Base-by-base conservation (phyloP, 1,139 yeast genomes). In the Magnusiomyces paraingens region DNA sequence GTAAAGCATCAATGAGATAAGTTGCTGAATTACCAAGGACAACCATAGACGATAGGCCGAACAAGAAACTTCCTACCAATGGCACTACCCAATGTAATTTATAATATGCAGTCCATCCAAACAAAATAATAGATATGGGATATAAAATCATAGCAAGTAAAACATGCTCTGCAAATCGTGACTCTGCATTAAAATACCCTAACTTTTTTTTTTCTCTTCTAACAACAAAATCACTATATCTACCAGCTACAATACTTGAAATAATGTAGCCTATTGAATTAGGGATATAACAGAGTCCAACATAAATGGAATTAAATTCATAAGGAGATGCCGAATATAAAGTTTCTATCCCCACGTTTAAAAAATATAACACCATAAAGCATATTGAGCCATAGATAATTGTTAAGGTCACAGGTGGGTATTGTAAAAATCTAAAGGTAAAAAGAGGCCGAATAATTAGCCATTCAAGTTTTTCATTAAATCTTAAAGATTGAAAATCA, bases 21-120 rank as follows among this genome's bases (percentile, higher is more conserved):
- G 96, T 87, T 3, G 85, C 81, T 0, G 90, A 84, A 8, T 88
- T 82, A 1, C 95, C 94, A 59, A 87, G 86, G 6, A 86, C 82
- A 69, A 88, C 79, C 95, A 88, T 86, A 22, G 89, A 82, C 0
- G 93, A 86, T 65, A 85, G 81, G 0, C 96, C 96, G 67, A 84
- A 86, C 4, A 86, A 58, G 1, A 91, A 87, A 2, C 94, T 83
- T 0, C 96, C 96, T 10, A 89, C 73, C 59, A 77, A 6, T 84
- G 96, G 74, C 3, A 83, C 76, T 1, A 84, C 81, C 96, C 96
- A 89, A 59, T 81, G 82, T 42, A 78, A 75, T 12, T 82, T 76
- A 58, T 75, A 77, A 54, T 84, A 77, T 21, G 88, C 75, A 52
- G 91, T 79, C 96, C 96, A 89, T 1, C 96, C 96, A 62, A 84